Conservation (phyloP, 1,284 basidiomycete species). For the Ustilago cynodontis region DNA sequence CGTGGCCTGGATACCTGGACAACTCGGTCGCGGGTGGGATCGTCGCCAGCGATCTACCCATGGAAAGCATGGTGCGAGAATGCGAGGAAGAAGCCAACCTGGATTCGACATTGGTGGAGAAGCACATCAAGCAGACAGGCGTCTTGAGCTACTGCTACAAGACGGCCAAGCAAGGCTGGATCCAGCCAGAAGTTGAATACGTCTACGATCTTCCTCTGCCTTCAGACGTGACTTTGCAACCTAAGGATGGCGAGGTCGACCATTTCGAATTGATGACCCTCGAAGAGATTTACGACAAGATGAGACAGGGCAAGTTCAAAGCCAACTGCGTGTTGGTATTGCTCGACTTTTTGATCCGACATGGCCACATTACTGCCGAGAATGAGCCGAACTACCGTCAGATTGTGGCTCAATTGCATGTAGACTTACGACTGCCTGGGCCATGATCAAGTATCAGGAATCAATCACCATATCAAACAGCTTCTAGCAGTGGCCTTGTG, state of each 20-base stretch:
- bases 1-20: constrained; percentile 73
- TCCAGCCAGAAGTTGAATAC: constrained; percentile 69
- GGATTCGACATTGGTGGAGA: constrained; percentile 75
- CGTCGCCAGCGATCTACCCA: constrained; percentile 78
- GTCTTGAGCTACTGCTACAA: constrained; percentile 74
- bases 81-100: constrained; percentile 91
- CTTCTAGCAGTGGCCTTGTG: neutral
- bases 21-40: constrained; percentile 74
- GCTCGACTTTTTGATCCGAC: constrained; percentile 84
- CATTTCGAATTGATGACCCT: constrained; percentile 76
- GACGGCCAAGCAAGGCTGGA: constrained; percentile 74
- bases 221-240: constrained; percentile 75
- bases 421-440: constrained; percentile 73
- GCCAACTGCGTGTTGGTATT: constrained; percentile 86
- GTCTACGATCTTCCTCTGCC: constrained; percentile 64
- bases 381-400: constrained; percentile 81
- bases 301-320: constrained; percentile 79
- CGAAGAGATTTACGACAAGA: constrained; percentile 56
- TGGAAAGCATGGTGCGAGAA: constrained; percentile 88
- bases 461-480: neutral
- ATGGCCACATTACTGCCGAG: constrained; percentile 81
- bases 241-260: constrained; percentile 92
- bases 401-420: constrained; percentile 80
- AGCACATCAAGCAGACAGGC: constrained; percentile 73
- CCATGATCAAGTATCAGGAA: constrained; percentile 25